Percentiles rank a stretch among this genome's conserved stretches.
These are phyloP conservation scores for Rhizophagus clarus DNA, from an alignment of 192 early-diverging fungal species.

Conservation along the genomic window DNA sequence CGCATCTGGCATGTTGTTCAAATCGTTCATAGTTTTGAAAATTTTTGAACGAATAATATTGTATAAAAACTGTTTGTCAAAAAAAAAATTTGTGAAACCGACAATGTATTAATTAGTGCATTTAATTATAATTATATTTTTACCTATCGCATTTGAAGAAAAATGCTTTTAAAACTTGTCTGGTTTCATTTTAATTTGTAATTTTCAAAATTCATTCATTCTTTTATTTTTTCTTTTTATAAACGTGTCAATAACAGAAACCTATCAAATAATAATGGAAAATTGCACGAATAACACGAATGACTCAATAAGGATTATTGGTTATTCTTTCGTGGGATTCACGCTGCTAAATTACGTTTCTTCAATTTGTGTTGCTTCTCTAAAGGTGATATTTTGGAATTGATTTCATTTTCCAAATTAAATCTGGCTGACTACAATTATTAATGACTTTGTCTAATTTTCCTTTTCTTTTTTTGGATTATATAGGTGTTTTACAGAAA, in stretches of 20 bases:
- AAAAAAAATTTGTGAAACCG: too few relatives aligned
- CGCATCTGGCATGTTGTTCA: conserved; percentile 1
- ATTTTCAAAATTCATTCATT: too few relatives aligned
- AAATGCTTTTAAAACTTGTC: too few relatives aligned
- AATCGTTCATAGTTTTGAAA: not conserved
- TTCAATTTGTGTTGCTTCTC: not conserved
- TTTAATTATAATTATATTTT: too few relatives aligned
- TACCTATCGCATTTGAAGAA: too few relatives aligned
- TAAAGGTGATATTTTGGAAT: not conserved
- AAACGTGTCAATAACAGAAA: too few relatives aligned
- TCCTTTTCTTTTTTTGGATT: not conserved
- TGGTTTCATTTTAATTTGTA: too few relatives aligned
- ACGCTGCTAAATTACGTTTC: conserved; percentile 5
- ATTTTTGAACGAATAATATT: not conserved
- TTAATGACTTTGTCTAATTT: too few relatives aligned
- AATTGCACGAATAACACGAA: not conserved
- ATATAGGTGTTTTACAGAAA: not conserved
- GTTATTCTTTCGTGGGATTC: conserved; percentile 17
- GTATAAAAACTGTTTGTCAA: too few relatives aligned
- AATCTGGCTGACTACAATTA: not conserved
- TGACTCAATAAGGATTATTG: not conserved
- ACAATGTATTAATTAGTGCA: too few relatives aligned
- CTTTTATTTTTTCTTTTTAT: too few relatives aligned
- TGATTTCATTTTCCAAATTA: not conserved
- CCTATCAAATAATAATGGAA: not conserved